These are phyloP conservation scores for Ananas comosus DNA, from an alignment of 176 grass and related monocot genomes.

Conservation along the genomic window DNA sequence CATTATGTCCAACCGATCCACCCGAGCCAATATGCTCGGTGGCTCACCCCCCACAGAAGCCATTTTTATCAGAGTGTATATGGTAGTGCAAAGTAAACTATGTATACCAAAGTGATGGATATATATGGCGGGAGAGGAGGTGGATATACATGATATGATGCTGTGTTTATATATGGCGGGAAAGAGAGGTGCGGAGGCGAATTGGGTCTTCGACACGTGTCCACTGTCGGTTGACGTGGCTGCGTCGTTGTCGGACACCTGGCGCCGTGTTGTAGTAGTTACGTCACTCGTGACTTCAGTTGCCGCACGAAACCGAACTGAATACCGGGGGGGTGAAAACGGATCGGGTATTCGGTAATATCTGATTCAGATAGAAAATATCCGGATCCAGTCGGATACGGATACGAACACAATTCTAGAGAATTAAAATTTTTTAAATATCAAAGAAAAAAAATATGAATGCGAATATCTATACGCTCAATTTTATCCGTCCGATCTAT, in stretches of 20 bases:
- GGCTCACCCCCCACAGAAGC: background rate
- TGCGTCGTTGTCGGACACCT: background rate
- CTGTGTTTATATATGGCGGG: background rate
- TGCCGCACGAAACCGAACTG: too few species aligned
- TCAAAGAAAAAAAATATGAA: too few species aligned
- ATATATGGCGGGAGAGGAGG: background rate
- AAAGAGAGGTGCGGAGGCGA: background rate
- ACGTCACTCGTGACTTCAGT: too few species aligned
- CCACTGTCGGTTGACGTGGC: background rate
- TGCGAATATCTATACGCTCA: too few species aligned
- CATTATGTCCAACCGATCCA: background rate
- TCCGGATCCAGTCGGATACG: too few species aligned
- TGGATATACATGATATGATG: background rate
- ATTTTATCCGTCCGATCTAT: too few species aligned
- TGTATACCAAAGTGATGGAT: background rate
- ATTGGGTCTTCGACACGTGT: background rate
- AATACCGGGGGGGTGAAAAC: too few species aligned
- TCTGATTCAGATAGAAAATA: too few species aligned
- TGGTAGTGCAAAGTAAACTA: background rate
- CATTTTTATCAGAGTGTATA: background rate
- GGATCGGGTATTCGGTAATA: too few species aligned
- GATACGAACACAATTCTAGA: too few species aligned
- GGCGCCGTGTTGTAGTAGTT: too few species aligned
- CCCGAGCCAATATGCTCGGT: background rate
- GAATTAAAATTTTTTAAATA: too few species aligned